Evolutionary conservation across 176 grass and related monocot species (phyloP).

Genomic region (Miscanthus lutarioriparius): DNA sequence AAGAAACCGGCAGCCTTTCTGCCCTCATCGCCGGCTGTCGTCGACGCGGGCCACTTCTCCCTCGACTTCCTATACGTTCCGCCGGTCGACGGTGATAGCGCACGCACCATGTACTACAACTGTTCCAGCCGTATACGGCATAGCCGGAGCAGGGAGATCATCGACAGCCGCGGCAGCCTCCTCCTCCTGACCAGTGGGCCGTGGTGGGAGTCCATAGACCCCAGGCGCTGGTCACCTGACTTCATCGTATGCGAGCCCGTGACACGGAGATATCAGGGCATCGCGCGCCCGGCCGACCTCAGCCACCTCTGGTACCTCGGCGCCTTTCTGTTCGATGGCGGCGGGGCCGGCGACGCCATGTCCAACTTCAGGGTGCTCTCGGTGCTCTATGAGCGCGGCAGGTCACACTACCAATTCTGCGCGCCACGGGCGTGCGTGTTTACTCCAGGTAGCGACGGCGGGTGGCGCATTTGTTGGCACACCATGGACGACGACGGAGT

Average conservation of each 20-base stretch:
- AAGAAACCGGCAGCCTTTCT: background rate
- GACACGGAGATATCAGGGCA: background rate
- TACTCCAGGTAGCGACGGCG: background rate
- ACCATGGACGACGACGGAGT: background rate
- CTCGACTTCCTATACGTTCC: constrained; percentile 1
- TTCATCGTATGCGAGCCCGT: constrained; percentile 4
- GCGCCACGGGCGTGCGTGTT: background rate
- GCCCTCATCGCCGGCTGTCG: background rate
- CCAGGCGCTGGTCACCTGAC: background rate
- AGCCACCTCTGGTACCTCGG: background rate
- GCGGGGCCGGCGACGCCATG: background rate
- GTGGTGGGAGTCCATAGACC: background rate
- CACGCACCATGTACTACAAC: background rate
- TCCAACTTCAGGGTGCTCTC: too few relatives aligned
- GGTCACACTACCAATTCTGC: background rate
- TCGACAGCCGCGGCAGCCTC: constrained; percentile 20
- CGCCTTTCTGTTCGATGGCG: background rate
- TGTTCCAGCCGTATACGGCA: background rate
- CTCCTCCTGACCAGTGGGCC: background rate
- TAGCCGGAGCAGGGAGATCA: background rate
- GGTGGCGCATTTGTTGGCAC: background rate
- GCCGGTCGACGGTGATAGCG: background rate
- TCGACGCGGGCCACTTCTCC: background rate
- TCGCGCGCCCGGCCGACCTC: background rate
- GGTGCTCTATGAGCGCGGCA: too few relatives aligned